Conservation (phyloP, 2,329 filamentous ascomycete species). For the Epicoccum nigrum region DNA sequence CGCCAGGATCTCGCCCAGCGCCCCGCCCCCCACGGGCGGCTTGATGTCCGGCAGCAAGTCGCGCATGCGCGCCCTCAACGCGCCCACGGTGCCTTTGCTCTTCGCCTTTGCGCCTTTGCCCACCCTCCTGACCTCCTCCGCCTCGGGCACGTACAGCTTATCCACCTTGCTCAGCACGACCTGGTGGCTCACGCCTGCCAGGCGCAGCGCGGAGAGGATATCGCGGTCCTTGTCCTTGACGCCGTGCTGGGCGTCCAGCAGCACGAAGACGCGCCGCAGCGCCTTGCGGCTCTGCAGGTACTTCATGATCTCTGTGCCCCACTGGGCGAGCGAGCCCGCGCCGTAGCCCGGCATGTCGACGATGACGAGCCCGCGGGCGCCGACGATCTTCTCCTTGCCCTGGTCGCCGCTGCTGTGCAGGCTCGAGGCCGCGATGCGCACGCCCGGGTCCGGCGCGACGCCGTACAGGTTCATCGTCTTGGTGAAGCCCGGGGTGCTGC, state of each 20-base stretch:
- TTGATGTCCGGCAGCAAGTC: constrained; percentile 47
- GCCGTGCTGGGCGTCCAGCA: constrained; percentile 68
- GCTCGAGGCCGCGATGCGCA: constrained; percentile 28
- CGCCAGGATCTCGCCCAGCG: constrained; percentile 65
- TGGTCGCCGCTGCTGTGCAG: not conserved
- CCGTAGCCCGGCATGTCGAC: constrained; percentile 77
- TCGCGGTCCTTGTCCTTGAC: constrained; percentile 65
- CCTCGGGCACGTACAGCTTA: constrained; percentile 38
- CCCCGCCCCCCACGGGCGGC: constrained; percentile 41
- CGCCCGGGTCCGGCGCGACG: constrained; percentile 52
- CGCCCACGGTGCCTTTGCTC: constrained; percentile 45
- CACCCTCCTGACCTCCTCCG: constrained; percentile 23
- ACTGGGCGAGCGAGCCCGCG: constrained; percentile 64
- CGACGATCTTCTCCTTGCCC: constrained; percentile 42
- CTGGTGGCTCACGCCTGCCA: constrained; percentile 66
- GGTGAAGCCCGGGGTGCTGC: constrained; percentile 66
- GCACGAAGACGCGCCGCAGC: constrained; percentile 66
- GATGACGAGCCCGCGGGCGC: constrained; percentile 58
- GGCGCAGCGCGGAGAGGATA: constrained; percentile 62
- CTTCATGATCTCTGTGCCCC: constrained; percentile 72
- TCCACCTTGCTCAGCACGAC: constrained; percentile 72
- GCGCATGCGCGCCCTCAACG: constrained; percentile 52
- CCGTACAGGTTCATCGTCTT: constrained; percentile 70
- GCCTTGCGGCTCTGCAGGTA: constrained; percentile 68
- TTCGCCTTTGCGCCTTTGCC: constrained; percentile 20